Conservation (phyloP, 2,329 filamentous ascomycete species). For the Salinomyces thailandicus region DNA sequence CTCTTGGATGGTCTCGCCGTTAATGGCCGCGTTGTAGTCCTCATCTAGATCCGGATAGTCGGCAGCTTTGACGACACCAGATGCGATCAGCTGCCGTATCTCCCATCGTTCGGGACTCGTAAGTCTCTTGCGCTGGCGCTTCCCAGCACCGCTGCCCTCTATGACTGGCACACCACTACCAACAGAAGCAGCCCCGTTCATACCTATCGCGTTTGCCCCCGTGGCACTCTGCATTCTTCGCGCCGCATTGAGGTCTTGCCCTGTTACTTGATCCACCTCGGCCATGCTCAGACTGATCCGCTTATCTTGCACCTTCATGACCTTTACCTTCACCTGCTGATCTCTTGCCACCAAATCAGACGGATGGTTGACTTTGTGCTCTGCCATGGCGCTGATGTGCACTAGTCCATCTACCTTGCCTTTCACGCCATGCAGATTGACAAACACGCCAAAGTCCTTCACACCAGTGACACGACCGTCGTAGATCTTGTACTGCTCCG, state of each 20-base stretch:
- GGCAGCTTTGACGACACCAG: slow-evolving; percentile 81
- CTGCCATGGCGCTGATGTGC: slow-evolving; percentile 79
- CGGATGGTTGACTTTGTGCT: slow-evolving; percentile 82
- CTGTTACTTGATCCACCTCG: slow-evolving; percentile 84
- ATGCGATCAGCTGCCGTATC: slow-evolving; percentile 90
- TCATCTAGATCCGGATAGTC: slow-evolving; percentile 94
- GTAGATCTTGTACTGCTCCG: slow-evolving; percentile 78
- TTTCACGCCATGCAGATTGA: slow-evolving; percentile 76
- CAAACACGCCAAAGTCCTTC: slow-evolving; percentile 93
- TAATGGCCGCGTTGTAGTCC: slow-evolving; percentile 79
- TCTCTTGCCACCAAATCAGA: slow-evolving; percentile 73
- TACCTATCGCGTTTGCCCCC: slow-evolving; percentile 76
- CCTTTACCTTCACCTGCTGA: slow-evolving; percentile 85
- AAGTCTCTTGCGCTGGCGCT: slow-evolving; percentile 74
- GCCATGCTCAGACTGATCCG: slow-evolving; percentile 92
- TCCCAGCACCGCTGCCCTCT: slow-evolving; percentile 39
- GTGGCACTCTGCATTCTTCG: slow-evolving; percentile 71
- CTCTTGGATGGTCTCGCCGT: slow-evolving; percentile 79
- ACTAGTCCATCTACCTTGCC: slow-evolving; percentile 90
- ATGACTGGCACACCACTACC: slow-evolving; percentile 53
- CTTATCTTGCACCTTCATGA: slow-evolving; percentile 71
- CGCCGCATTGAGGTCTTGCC: slow-evolving; percentile 70
- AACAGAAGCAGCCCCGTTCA: slow-evolving; percentile 48
- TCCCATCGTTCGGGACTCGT: slow-evolving; percentile 97
- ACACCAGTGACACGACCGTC: slow-evolving; percentile 81